Evolutionary conservation across 1,284 basidiomycete species (phyloP), one percentile per base, ranked within the genome.

Genomic region (Ustilago trichophora): DNA sequence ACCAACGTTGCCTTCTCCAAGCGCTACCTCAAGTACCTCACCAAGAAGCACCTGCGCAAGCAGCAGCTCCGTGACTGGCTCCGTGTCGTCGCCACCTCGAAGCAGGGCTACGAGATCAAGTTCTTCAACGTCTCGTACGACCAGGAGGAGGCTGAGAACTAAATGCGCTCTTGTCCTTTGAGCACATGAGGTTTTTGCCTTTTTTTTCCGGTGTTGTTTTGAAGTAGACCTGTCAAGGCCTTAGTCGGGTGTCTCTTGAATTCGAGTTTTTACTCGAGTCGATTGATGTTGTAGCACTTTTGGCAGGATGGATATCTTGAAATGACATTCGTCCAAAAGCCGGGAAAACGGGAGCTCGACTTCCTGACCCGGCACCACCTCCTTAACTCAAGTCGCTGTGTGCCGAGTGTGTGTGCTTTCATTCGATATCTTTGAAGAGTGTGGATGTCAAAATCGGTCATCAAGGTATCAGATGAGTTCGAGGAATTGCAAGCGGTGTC

Each of bases 1-100:
- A 80, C 83, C 55, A 75, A 75, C 57, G 78, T 82, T 50, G 80
- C 82, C 63, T 82, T 83, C 73, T 83, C 82, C 47, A 81, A 81
- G 80, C 80, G 83, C 44, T 83, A 83, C 80, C 79, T 84, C 75
- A 83, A 84, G 77, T 83, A 83, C 77, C 66, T 83, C 18, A 83
- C 82, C 65, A 84, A 84, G 78, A 82, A 82, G 76, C 80, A 76
- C 72, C 70, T 80, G 51, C 75, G 76, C 73, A 77, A 80, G 58
- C 70, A 74, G 53, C 76, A 77, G 71, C 77, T 82, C 35, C 79
- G 81, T 58, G 81, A 82, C 72, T 82, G 80, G 78, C 75, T 80
- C 43, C 80, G 80, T 55, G 82, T 83, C 47, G 82, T 83, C 21
- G 80, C 82, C 46, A 82, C 82, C 63, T 75, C 72, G 73, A 83